These are phyloP conservation scores for Combretum micranthum DNA, from an alignment of 345 rosid species.

Conservation along the genomic window DNA sequence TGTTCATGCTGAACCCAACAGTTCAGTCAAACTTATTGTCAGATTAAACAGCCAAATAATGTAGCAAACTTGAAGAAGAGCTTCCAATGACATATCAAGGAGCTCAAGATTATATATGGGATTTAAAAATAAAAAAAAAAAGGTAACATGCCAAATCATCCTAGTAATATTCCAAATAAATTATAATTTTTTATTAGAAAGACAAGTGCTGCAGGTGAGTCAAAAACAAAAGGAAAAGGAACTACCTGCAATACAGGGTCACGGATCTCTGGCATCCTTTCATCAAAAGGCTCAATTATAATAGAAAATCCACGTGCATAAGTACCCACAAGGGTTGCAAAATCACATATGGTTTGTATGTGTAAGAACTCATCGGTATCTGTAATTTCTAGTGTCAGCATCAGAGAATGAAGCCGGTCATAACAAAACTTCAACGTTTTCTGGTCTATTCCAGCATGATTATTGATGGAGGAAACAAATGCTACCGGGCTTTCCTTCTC, in stretches of 20 bases:
- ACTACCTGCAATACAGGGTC: conserved; percentile 93
- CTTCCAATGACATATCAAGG: no score
- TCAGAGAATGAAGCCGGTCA: conserved; percentile 89
- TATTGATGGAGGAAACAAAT: conserved; percentile 60
- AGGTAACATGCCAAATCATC: no score
- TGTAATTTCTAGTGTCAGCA: conserved; percentile 90
- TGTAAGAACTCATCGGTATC: conserved; percentile 94
- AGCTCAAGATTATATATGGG: no score
- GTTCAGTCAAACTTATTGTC: no score
- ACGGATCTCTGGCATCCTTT: conserved; percentile 96
- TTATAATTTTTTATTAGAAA: background rate
- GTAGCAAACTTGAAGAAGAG: no score
- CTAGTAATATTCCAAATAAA: background rate
- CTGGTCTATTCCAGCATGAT: conserved; percentile 92
- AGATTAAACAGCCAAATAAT: no score
- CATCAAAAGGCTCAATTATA: conserved; percentile 92
- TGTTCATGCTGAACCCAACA: no score
- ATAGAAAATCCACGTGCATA: conserved; percentile 91
- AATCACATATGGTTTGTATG: conserved; percentile 90
- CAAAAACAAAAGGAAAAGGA: conserved; percentile 7
- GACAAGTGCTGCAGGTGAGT: background rate
- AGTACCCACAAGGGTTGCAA: conserved; percentile 93
- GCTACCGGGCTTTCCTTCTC: conserved; percentile 92
- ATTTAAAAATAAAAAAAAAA: no score
- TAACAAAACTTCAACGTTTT: conserved; percentile 92